These are phyloP conservation scores for Daldinia bambusicola DNA, from an alignment of 495 filamentous ascomycete genomes.

Conservation along the genomic window DNA sequence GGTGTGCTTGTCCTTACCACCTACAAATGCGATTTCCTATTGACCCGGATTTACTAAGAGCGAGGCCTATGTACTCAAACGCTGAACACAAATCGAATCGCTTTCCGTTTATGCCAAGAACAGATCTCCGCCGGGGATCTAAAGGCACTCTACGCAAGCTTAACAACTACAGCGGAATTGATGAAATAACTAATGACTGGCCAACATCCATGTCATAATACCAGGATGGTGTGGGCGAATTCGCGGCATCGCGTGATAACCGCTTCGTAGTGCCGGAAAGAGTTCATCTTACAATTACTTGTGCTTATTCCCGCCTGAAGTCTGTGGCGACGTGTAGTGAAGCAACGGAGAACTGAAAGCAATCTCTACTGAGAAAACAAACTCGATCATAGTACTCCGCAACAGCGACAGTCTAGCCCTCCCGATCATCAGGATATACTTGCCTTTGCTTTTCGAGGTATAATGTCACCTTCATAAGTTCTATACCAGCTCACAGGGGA, in stretches of 20 bases:
- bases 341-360: conserved; percentile 7
- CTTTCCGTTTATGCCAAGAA: conserved; percentile 38
- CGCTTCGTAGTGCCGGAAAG: conserved; percentile 43
- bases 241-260: conserved; percentile 35
- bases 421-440: conserved; percentile 6
- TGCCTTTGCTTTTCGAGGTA: conserved; percentile 7
- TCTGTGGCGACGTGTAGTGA: conserved; percentile 30
- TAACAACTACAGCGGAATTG: conserved; percentile 27
- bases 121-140: conserved; percentile 42
- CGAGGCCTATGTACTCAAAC: conserved; percentile 9
- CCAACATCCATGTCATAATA: conserved; percentile 31
- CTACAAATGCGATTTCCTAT: conserved; percentile 6
- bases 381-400: conserved; percentile 14
- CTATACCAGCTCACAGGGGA: conserved; percentile 27
- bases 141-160: conserved; percentile 29
- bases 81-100: conserved; percentile 23
- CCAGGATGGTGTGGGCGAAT: conserved; percentile 28
- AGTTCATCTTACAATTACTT: conserved; percentile 33
- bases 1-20: not conserved
- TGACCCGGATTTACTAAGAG: conserved; percentile 9
- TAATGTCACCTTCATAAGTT: conserved; percentile 21
- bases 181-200: conserved; percentile 21
- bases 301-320: conserved; percentile 39
- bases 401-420: conserved; percentile 22
- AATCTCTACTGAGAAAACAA: conserved; percentile 29